Evolutionary conservation across 2,329 filamentous ascomycete genomes (phyloP), one percentile per base, ranked within the genome.

Genomic region (Aspergillus udagawae): DNA sequence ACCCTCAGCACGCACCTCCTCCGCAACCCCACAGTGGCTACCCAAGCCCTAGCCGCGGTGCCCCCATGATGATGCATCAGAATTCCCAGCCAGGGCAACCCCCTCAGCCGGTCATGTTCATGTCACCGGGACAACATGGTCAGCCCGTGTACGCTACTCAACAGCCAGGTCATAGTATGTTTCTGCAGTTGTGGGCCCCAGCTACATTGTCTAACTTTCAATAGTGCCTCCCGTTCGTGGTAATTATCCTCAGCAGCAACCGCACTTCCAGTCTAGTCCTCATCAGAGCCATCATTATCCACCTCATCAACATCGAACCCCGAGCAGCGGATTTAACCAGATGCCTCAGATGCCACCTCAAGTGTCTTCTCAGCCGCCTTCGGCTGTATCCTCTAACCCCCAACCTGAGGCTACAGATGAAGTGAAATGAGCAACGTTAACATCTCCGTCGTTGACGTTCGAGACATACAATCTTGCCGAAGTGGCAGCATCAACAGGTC

Each of bases 21-120:
- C 66, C 79, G 59, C 79, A 82, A 56, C 79, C 80, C 54, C 85
- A 88, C 21, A 89, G 84, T 47, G 91, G 91, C 17, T 96, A 90
- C 69, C 90, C 91, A n/a, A 97, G 93, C 70, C 93, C 93, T 1
- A 87, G 91, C 56, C 85, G 92, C 50, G 86, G 87, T 21, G 91
- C 94, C 12, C 88, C 91, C 1, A 91, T 95, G 87, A 97, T 97
- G 93, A 90, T 88, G 67, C 92, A 92, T 64, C 91, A 96, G 76
- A 91, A 91, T 55, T 97, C 92, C 28, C 93, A 97, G 69, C 92
- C 96, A 73, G 92, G 92, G 44, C 91, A 95, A 70, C 80, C 80
- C 56, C 80, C 80, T 50, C 79, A 86, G 79, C 67, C 85, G 80
- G 77, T 92, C 83, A 79, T 89, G 84, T 82, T 79, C 62, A 90